These are phyloP conservation scores for Solanum appendiculatum DNA, from an alignment of 257 asterid species.

Conservation along the genomic window DNA sequence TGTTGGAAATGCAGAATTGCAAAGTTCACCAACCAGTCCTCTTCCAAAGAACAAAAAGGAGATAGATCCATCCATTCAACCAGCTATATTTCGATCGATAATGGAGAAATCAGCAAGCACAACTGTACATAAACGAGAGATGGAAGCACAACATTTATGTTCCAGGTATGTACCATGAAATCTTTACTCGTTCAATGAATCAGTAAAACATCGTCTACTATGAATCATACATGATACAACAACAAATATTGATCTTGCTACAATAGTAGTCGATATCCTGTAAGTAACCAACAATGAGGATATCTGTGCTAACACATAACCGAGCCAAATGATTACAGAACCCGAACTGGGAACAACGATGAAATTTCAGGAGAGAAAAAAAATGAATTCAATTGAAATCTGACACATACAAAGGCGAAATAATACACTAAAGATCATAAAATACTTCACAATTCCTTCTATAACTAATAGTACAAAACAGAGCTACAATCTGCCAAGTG, in stretches of 20 bases:
- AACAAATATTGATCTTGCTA: neutral
- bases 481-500: neutral
- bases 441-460: neutral
- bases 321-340: neutral
- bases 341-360: neutral
- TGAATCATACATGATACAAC: neutral
- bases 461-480: neutral
- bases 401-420: neutral
- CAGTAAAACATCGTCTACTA: neutral
- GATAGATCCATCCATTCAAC: neutral
- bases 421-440: neutral
- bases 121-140: neutral
- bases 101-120: neutral
- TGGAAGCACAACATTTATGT: neutral
- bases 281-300: neutral
- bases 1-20: neutral
- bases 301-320: neutral
- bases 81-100: neutral
- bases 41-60: neutral
- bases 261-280: neutral
- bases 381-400: neutral
- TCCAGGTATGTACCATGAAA: neutral
- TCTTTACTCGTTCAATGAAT: neutral
- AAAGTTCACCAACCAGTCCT: neutral
- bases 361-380: neutral